These are phyloP conservation scores for Colletotrichum theobromicola DNA, from an alignment of 2,329 filamentous ascomycete species.

Conservation along the genomic window DNA sequence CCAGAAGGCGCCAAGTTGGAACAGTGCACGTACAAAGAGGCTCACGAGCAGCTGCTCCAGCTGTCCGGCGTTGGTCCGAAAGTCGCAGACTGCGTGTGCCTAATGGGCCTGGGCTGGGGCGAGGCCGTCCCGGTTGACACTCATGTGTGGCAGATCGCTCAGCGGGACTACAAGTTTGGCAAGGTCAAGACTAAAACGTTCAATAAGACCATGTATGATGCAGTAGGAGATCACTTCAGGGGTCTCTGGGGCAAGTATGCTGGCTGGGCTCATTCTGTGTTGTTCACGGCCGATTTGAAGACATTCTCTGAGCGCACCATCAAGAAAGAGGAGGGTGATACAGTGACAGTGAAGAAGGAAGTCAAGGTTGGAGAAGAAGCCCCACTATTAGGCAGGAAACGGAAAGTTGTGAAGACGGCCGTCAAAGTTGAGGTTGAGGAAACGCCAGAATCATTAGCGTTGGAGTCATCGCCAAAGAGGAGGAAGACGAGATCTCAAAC, in stretches of 20 bases:
- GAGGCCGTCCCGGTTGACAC: slow-evolving; percentile 97
- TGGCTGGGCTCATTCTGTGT: slow-evolving; percentile 95
- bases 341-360: slow-evolving; percentile 27
- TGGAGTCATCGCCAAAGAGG: slow-evolving; percentile 11
- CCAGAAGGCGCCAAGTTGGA: slow-evolving; percentile 49
- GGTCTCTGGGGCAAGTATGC: slow-evolving; percentile 90
- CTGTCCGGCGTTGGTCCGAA: slow-evolving; percentile 94
- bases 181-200: slow-evolving; percentile 82
- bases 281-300: slow-evolving; percentile 92
- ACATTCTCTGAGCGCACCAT: slow-evolving; percentile 76
- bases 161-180: slow-evolving; percentile 92
- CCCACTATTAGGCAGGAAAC: slow-evolving; percentile 13
- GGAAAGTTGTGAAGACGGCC: slow-evolving; percentile 17
- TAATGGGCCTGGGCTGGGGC: slow-evolving; percentile 96
- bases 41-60: slow-evolving; percentile 79
- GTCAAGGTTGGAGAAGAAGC: slow-evolving; percentile 33
- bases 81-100: slow-evolving; percentile 93
- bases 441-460: not conserved
- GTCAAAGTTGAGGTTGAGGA: slow-evolving; percentile 21
- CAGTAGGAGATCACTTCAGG: slow-evolving; percentile 89
- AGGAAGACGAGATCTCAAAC: slow-evolving; percentile 21
- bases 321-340: slow-evolving; percentile 20
- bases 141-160: slow-evolving; percentile 98
- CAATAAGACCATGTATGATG: slow-evolving; percentile 87
- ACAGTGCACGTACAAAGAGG: slow-evolving; percentile 72